Percentiles rank a stretch among this genome's conserved stretches.
Conservation (phyloP, 2,329 filamentous ascomycete species). For the Tolypocladium tundrense region DNA sequence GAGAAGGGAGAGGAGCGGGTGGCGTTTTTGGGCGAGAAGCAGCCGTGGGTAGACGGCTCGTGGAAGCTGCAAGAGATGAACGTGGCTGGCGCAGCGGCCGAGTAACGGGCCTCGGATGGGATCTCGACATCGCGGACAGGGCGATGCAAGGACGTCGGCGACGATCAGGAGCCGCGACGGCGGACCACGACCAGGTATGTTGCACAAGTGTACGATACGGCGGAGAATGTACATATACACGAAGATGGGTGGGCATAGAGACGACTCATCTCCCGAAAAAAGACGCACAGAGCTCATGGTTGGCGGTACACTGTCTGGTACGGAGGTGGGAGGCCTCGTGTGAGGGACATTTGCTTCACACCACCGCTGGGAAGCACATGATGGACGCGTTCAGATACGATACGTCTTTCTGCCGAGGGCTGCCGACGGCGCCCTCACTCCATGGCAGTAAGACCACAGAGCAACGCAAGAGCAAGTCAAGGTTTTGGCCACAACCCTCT, state of each 20-base stretch:
- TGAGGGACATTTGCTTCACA: background rate
- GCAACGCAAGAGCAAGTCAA: conserved; percentile 44
- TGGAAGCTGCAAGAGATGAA: conserved; percentile 76
- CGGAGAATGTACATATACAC: conserved; percentile 8
- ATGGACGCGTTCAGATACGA: conserved; percentile 49
- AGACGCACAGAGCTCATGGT: conserved; percentile 1
- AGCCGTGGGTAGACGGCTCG: conserved; percentile 60
- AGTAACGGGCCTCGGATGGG: background rate
- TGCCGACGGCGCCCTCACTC: conserved; percentile 6
- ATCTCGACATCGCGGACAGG: background rate
- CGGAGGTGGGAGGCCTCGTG: background rate
- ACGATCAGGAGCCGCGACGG: background rate
- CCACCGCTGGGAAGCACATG: background rate
- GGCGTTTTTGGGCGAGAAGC: conserved; percentile 74
- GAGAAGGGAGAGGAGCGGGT: conserved; percentile 50
- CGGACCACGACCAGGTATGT: conserved; percentile 1
- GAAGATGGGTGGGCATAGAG: conserved; percentile 8
- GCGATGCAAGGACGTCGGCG: background rate
- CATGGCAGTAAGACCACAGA: conserved; percentile 50
- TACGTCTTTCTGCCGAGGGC: conserved; percentile 45
- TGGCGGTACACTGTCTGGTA: background rate
- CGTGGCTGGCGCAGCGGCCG: conserved; percentile 29
- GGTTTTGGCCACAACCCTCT: background rate
- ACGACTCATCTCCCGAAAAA: conserved; percentile 14
- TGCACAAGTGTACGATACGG: conserved; percentile 3